Evolutionary conservation across 257 asterid species (phyloP).

Genomic region (Fraxinus pennsylvanica): DNA sequence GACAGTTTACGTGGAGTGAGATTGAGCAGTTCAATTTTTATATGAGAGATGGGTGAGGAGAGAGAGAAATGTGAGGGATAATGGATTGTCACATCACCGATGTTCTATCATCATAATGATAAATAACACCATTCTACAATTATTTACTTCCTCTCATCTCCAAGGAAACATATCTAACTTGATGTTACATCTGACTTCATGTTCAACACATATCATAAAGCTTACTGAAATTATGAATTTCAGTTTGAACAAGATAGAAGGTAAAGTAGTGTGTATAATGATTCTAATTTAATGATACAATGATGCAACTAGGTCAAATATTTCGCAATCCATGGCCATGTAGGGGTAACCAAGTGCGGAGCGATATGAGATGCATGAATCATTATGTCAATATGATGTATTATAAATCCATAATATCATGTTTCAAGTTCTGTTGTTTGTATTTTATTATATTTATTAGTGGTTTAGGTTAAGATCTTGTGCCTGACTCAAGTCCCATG

Average conservation of each 20-base stretch:
- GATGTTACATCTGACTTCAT: background rate
- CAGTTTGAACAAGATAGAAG: constrained; percentile 3
- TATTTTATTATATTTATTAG: no score
- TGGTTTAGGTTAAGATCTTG: background rate
- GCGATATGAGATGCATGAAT: background rate
- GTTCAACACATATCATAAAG: background rate
- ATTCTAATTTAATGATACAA: constrained; percentile 3
- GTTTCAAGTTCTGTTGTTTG: background rate
- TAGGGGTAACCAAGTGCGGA: background rate
- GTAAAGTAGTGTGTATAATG: background rate
- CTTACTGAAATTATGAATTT: background rate
- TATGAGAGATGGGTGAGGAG: no score
- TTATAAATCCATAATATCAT: background rate
- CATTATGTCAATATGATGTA: background rate
- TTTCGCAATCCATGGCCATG: background rate
- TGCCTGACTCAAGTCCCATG: constrained; percentile 4
- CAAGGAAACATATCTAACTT: background rate
- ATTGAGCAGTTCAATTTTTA: no score
- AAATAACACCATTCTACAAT: background rate
- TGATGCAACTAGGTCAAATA: background rate
- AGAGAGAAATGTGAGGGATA: no score
- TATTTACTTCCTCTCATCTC: background rate
- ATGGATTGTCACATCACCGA: no score
- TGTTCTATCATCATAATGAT: no score
- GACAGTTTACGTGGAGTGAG: no score